Conservation (phyloP, 1,284 basidiomycete genomes). For the Cerioporus squamosus region DNA sequence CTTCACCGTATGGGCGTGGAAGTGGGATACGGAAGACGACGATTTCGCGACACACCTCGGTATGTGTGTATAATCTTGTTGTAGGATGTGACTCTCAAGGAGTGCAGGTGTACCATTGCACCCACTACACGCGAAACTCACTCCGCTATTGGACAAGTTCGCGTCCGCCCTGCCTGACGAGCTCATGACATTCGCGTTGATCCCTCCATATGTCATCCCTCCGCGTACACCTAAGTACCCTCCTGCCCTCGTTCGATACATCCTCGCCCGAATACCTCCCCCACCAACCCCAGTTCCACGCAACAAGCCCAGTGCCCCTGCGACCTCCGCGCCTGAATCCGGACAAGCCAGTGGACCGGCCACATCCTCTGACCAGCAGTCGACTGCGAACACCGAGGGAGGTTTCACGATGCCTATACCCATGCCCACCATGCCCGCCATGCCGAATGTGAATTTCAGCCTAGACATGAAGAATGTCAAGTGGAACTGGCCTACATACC, state of each 20-base stretch:
- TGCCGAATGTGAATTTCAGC: constrained; percentile 40
- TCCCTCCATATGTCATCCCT: constrained; percentile 60
- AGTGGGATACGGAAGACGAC: constrained; percentile 68
- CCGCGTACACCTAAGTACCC: constrained; percentile 47
- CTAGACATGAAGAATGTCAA: constrained; percentile 61
- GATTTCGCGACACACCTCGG: constrained; percentile 67
- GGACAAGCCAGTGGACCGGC: not conserved
- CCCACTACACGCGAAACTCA: constrained; percentile 52
- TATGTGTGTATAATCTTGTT: constrained; percentile 35
- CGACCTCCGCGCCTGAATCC: not conserved
- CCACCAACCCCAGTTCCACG: constrained; percentile 38
- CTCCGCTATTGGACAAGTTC: constrained; percentile 54
- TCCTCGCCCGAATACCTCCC: constrained; percentile 47
- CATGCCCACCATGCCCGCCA: constrained; percentile 22
- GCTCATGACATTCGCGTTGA: constrained; percentile 52
- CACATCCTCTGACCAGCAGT: not conserved
- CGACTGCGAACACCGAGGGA: not conserved
- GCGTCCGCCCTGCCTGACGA: constrained; percentile 45
- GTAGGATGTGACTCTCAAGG: not conserved
- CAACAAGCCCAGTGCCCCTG: not conserved
- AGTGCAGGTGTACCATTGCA: constrained; percentile 61
- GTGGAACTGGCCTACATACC: constrained; percentile 74
- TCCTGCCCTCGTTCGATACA: constrained; percentile 48
- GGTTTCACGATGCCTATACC: constrained; percentile 15
- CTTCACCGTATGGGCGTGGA: constrained; percentile 86